phyloP scores from a whole-genome alignment of 805 yeast genomes.

The Candida ulmi region DNA sequence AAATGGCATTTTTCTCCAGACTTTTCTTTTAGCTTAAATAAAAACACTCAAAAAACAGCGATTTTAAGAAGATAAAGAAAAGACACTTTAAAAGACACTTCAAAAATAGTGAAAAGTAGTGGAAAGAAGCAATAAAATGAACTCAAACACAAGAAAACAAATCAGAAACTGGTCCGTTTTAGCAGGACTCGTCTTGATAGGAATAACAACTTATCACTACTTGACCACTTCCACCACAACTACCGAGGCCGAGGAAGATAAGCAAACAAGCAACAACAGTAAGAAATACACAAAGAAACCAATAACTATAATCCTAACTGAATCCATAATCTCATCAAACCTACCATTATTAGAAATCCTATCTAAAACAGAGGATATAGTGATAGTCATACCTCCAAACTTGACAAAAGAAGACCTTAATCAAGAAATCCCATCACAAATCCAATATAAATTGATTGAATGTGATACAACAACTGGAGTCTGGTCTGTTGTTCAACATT shows the following conservation, averaged over 20 bases:
- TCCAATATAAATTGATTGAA: conserved; percentile 23
- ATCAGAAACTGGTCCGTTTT: neutral
- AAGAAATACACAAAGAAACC: conserved; percentile 17
- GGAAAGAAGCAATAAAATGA: neutral
- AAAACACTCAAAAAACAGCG: no score
- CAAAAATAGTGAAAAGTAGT: no score
- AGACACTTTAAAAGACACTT: no score
- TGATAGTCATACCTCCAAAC: conserved; percentile 30
- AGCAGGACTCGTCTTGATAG: no score
- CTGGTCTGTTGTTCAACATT: conserved; percentile 50
- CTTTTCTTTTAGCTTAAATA: no score
- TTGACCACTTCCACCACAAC: neutral
- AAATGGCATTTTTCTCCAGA: no score
- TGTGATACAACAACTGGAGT: conserved; percentile 45
- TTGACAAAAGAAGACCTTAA: conserved; percentile 13
- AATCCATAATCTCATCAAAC: conserved; percentile 21
- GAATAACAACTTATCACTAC: no score
- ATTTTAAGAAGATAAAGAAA: no score
- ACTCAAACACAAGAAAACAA: conserved; percentile 2
- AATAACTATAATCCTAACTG: conserved; percentile 20
- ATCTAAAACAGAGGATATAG: conserved; percentile 24
- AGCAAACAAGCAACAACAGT: neutral
- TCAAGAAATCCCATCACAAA: conserved; percentile 23
- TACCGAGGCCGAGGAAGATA: no score
- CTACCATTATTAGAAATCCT: conserved; percentile 21